These are phyloP conservation scores for Phyllosticta citriasiana DNA, from an alignment of 2,329 filamentous ascomycete genomes.

Conservation along the genomic window DNA sequence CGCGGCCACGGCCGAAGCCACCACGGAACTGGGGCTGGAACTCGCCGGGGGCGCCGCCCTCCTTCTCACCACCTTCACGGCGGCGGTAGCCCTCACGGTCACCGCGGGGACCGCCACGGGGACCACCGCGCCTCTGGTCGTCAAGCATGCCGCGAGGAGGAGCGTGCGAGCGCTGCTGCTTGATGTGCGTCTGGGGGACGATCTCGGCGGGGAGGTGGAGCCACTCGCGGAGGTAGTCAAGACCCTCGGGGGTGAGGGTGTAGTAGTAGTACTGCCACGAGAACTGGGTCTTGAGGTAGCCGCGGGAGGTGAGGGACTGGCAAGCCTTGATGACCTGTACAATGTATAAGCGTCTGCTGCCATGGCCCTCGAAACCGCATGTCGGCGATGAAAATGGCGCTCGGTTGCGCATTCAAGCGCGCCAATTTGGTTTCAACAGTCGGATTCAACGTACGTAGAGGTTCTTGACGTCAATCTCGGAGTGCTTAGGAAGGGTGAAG, in stretches of 20 bases:
- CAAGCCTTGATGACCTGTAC: conserved; percentile 82
- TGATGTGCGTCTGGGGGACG: conserved; percentile 99
- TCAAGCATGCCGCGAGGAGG: conserved; percentile 92
- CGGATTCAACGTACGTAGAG: conserved; percentile 54
- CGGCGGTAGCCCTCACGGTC: conserved; percentile 87
- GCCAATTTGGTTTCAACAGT: background rate
- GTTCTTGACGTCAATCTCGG: conserved; percentile 99
- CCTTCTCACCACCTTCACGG: conserved; percentile 54
- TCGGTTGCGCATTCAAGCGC: background rate
- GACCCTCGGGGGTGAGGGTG: conserved; percentile 97
- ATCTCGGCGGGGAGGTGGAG: conserved; percentile 99
- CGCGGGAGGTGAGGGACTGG: conserved; percentile 96
- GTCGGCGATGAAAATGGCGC: background rate
- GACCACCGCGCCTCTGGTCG: conserved; percentile 20
- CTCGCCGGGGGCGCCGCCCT: conserved; percentile 31
- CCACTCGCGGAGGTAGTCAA: conserved; percentile 99
- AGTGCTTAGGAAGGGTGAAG: conserved; percentile 96
- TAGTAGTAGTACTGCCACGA: conserved; percentile 77
- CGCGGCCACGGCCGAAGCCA: conserved; percentile 25
- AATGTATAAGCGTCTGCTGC: conserved; percentile 8
- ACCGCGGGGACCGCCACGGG: conserved; percentile 44
- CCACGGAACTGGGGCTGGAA: conserved; percentile 36
- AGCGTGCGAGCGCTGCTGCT: conserved; percentile 98
- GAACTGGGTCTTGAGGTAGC: conserved; percentile 99
- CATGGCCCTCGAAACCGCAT: background rate